Evolutionary conservation across 139 green algal genomes (phyloP).

Genomic region (Edaphochlamys debaryana): DNA sequence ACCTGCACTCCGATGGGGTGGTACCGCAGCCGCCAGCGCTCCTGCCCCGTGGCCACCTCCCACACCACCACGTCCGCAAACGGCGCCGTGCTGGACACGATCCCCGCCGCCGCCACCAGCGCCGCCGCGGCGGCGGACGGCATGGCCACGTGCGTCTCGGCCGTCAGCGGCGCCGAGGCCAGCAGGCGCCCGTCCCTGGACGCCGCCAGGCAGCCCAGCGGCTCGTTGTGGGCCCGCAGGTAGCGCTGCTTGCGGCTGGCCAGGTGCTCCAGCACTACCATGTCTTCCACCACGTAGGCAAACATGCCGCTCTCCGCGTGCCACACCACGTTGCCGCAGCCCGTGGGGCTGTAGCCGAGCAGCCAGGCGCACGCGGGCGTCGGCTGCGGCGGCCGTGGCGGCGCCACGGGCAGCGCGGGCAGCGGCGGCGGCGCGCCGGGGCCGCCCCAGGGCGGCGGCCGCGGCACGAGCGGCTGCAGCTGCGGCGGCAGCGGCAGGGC

Average conservation of each 20-base stretch:
- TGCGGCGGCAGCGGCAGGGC: background rate
- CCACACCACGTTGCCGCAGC: conserved; percentile 50
- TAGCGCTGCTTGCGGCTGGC: conserved; percentile 48
- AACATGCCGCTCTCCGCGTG: conserved; percentile 47
- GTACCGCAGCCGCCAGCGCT: conserved; percentile 48
- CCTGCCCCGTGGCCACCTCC: conserved; percentile 22
- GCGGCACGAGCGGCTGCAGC: background rate
- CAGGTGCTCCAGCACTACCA: conserved; percentile 67
- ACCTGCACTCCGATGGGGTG: conserved; percentile 53
- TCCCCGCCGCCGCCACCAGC: background rate
- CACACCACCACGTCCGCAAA: conserved; percentile 48
- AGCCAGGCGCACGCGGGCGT: conserved; percentile 19
- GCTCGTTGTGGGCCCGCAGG: conserved; percentile 24
- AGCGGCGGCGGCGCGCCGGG: background rate
- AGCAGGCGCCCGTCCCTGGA: conserved; percentile 13
- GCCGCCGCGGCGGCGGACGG: conserved; percentile 20
- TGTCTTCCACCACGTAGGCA: conserved; percentile 55
- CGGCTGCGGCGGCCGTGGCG: background rate
- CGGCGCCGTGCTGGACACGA: conserved; percentile 5
- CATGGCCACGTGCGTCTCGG: conserved; percentile 26
- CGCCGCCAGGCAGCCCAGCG: conserved; percentile 10
- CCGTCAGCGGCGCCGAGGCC: background rate
- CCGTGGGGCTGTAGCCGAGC: conserved; percentile 48
- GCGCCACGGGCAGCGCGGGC: background rate
- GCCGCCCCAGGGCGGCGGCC: background rate